Base-by-base conservation (phyloP, 2,329 filamentous ascomycete genomes). In the Microdochium paspali region DNA sequence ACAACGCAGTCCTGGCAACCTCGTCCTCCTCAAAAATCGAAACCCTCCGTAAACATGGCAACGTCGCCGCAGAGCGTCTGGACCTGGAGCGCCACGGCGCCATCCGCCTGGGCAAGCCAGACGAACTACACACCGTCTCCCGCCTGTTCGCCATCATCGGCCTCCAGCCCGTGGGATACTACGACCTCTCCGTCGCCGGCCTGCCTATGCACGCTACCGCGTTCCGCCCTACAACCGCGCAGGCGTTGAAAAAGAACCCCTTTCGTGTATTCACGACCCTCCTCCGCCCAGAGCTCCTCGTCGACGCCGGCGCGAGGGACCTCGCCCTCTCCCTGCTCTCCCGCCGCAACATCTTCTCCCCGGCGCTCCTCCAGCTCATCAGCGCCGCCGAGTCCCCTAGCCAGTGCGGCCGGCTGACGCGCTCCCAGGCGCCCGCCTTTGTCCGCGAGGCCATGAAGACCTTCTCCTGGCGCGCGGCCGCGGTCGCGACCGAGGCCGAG, bases 151-250 rank as follows among this genome's bases (percentile, higher is more conserved):
- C 61, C 0, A 48, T 76, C 2, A 58, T 77, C 48, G 71, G 68
- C 4, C 70, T 77, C 66, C 54, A 67, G 21, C 64, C 74, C 0
- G 72, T 77, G 0, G 73, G 72, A 1, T 76, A 77, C 53, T 77
- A 77, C 50, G 72, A 78, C 47, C 61, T 77, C 0, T 66, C 65
- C 1, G 54, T 66, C 0, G 72, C 68, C 3, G 66, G 67, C 0
- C 60, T 78, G 13, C 74, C 74, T 0, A 66, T 77, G 57, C 72
- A 77, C 47, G 72, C 72, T 1, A 77, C 74, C 0, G 70, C 67
- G 9, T 78, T 78, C 50, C 67, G 74, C 2, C 72, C 73, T 1
- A 59, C 56, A 0, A 59, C 54, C 4, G 46, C 50, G 1, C 52
- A 58, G 2, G 61, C 68, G 0, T 58, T 76, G 3, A 49, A 55